phyloP scores from a whole-genome alignment of 23 red algal genomes.

The Gracilaria domingensis region DNA sequence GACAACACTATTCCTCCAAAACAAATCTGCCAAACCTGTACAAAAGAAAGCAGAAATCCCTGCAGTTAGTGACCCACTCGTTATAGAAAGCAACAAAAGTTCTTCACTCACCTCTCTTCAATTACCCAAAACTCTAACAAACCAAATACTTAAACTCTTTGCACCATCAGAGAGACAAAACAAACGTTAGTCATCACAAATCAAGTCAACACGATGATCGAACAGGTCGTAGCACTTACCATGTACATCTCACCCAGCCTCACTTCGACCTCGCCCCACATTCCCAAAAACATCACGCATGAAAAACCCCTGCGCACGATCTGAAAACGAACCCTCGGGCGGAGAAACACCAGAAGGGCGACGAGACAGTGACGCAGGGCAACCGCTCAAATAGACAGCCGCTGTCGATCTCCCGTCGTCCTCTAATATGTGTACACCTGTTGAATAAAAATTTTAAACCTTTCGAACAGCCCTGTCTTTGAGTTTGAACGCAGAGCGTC shows the following conservation, averaged over 20 bases:
- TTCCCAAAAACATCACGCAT: neutral
- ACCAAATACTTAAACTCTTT: neutral
- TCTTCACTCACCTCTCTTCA: too few species aligned
- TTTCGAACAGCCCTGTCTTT: neutral
- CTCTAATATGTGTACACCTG: neutral
- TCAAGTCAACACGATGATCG: neutral
- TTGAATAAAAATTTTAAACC: neutral
- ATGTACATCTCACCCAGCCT: neutral
- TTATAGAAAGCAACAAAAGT: neutral
- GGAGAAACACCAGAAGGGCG: neutral
- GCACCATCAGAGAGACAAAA: neutral
- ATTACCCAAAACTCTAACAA: neutral
- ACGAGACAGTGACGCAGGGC: neutral
- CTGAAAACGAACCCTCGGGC: too few species aligned
- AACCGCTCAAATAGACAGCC: neutral
- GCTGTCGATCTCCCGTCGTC: neutral
- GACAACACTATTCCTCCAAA: too few species aligned
- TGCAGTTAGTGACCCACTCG: neutral
- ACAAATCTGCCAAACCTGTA: neutral
- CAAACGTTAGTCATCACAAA: neutral
- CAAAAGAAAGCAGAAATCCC: neutral
- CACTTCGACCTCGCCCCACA: neutral
- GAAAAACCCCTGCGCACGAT: neutral
- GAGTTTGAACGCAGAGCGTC: neutral
- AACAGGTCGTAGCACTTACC: neutral